These are phyloP conservation scores for Penicillium aurantiogriseum DNA, from an alignment of 2,329 filamentous ascomycete genomes.

Conservation along the genomic window DNA sequence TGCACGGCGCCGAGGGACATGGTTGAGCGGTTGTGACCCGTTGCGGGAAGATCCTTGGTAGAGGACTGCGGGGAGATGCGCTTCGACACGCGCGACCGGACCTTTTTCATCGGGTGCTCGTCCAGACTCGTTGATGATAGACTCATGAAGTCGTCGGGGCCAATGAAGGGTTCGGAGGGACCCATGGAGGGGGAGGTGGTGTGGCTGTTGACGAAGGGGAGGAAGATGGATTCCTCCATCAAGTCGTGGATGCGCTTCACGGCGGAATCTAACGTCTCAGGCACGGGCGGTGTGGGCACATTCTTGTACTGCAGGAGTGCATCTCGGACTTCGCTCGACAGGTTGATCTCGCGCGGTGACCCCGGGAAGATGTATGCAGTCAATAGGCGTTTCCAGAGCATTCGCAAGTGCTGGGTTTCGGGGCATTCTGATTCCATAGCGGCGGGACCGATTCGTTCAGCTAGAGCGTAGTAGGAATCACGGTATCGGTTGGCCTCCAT, in stretches of 20 bases:
- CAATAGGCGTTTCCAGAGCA: slow-evolving; percentile 83
- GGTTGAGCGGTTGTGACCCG: slow-evolving; percentile 29
- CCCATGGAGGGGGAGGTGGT: slow-evolving; percentile 50
- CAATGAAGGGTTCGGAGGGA: slow-evolving; percentile 45
- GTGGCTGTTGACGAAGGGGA: slow-evolving; percentile 79
- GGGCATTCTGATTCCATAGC: slow-evolving; percentile 53
- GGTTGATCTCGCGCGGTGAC: slow-evolving; percentile 82
- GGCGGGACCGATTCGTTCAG: slow-evolving; percentile 50
- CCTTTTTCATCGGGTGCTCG: slow-evolving; percentile 29
- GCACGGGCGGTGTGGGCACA: slow-evolving; percentile 63
- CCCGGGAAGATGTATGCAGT: slow-evolving; percentile 87
- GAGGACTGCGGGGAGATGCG: slow-evolving; percentile 36
- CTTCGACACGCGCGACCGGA: slow-evolving; percentile 27
- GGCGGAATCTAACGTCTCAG: slow-evolving; percentile 74
- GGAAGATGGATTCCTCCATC: slow-evolving; percentile 94
- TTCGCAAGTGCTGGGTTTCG: slow-evolving; percentile 67
- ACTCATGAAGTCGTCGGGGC: slow-evolving; percentile 37
- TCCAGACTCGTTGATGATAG: slow-evolving; percentile 32
- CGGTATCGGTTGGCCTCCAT: slow-evolving; percentile 88
- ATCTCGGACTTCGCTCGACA: slow-evolving; percentile 82
- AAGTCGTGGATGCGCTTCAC: slow-evolving; percentile 88
- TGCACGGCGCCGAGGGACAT: slow-evolving; percentile 34
- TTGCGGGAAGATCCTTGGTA: slow-evolving; percentile 30
- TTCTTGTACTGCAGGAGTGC: slow-evolving; percentile 66
- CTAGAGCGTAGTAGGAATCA: slow-evolving; percentile 61